phyloP scores from a whole-genome alignment of 371 early-diverging fungal genomes.

The Phascolomyces articulosus region DNA sequence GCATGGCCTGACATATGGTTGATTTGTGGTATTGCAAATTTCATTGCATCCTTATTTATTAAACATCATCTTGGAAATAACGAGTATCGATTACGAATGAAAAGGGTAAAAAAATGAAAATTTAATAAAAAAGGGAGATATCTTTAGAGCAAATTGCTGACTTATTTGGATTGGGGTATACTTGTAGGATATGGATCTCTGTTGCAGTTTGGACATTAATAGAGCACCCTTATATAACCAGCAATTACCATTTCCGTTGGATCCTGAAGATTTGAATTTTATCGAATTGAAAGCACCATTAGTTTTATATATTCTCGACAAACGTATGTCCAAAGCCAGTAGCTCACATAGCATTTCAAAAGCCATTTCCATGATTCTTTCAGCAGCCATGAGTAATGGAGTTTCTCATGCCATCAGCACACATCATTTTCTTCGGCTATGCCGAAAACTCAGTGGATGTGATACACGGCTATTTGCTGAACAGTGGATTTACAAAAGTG shows the following conservation, averaged over 20 bases:
- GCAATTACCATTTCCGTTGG: constrained; percentile 61
- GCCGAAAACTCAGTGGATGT: constrained; percentile 81
- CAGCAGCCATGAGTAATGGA: constrained; percentile 84
- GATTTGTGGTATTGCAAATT: constrained; percentile 79
- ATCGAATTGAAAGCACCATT: constrained; percentile 84
- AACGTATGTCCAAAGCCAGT: constrained; percentile 86
- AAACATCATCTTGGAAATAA: constrained; percentile 84
- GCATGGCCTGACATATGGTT: constrained; percentile 91
- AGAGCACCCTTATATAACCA: constrained; percentile 83
- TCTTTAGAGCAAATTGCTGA: not conserved
- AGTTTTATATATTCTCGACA: constrained; percentile 92
- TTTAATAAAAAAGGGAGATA: not conserved
- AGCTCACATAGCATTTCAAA: constrained; percentile 77
- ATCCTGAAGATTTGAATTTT: constrained; percentile 79
- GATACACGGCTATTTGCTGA: constrained; percentile 86
- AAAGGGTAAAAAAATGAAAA: constrained; percentile 53
- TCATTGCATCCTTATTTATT: constrained; percentile 75
- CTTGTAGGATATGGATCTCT: constrained; percentile 81
- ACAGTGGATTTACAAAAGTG: constrained; percentile 91
- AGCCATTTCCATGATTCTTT: constrained; percentile 78
- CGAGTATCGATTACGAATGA: constrained; percentile 84
- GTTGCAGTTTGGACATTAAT: constrained; percentile 82
- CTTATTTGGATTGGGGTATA: not conserved
- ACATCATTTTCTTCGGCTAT: constrained; percentile 75
- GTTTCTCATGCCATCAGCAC: constrained; percentile 81